Conservation (phyloP, 805 yeast genomes). For the Zygosaccharomyces bailii region DNA sequence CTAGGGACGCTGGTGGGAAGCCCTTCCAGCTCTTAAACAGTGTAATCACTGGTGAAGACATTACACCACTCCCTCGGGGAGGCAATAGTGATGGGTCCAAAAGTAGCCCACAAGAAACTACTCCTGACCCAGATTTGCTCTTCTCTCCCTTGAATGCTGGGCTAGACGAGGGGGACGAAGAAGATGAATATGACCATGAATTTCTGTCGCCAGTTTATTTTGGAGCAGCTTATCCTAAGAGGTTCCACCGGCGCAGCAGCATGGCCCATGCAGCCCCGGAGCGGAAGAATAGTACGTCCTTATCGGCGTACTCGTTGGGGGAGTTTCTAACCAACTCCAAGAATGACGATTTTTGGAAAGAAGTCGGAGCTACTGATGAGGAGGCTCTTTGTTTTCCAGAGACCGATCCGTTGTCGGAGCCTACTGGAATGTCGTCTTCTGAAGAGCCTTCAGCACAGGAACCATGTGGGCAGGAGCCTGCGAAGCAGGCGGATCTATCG, state of each 20-base stretch:
- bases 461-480: constrained; percentile 1
- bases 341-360: constrained; percentile 36
- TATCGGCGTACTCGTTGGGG: constrained; percentile 2
- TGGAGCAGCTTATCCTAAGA: constrained; percentile 21
- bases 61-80: constrained; percentile 21
- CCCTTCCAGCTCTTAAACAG: constrained; percentile 25
- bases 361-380: constrained; percentile 28
- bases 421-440: too few species aligned
- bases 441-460: constrained; percentile 4
- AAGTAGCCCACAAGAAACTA: constrained; percentile 9
- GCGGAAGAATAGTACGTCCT: constrained; percentile 12
- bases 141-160: constrained; percentile 27
- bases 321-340: constrained; percentile 13
- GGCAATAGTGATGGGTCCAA: constrained; percentile 3
- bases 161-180: constrained; percentile 18
- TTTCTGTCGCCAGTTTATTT: constrained; percentile 18
- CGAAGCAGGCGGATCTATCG: constrained; percentile 6
- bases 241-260: constrained; percentile 19
- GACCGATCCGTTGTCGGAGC: constrained; percentile 4
- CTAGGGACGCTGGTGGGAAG: constrained; percentile 11
- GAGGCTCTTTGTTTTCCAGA: constrained; percentile 21
- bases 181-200: constrained; percentile 24
- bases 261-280: constrained; percentile 7
- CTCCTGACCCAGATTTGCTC: constrained; percentile 24
- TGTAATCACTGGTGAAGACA: constrained; percentile 29